Evolutionary conservation across 108 stramenopile species (phyloP).

Genomic region (Discostella stelligeroides): DNA sequence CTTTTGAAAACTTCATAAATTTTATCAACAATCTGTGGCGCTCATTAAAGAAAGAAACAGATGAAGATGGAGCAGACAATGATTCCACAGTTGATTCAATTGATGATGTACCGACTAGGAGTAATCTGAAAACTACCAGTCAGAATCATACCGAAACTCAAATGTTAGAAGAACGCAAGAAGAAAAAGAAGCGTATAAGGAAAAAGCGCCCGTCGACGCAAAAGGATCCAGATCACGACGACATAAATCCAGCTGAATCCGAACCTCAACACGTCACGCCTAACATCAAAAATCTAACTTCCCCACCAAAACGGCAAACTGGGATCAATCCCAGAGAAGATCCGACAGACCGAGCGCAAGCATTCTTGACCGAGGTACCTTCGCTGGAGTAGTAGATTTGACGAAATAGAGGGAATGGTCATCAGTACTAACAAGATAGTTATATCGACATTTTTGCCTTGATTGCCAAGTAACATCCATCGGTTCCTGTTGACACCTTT

Average conservation of each 20-base stretch:
- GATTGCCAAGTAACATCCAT: too few species aligned
- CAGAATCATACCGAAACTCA: neutral
- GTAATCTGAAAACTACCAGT: conserved; percentile 3
- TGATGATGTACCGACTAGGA: conserved; percentile 11
- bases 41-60: too few species aligned
- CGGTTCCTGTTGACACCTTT: too few species aligned
- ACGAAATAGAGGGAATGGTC: too few species aligned
- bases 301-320: conserved; percentile 12
- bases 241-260: conserved; percentile 28
- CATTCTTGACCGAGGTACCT: conserved; percentile 50
- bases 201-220: neutral
- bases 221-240: conserved; percentile 1
- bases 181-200: conserved; percentile 8
- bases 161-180: neutral
- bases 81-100: conserved; percentile 12
- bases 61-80: conserved; percentile 11
- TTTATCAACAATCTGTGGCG: too few species aligned
- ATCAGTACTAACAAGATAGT: too few species aligned
- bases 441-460: too few species aligned
- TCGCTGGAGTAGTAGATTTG: too few species aligned
- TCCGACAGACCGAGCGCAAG: conserved; percentile 43
- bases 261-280: too few species aligned
- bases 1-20: too few species aligned
- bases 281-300: conserved; percentile 23
- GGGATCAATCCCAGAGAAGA: too few species aligned